Base-by-base conservation (phyloP, 352 stramenopile genomes). In the Phytophthora sojae region DNA sequence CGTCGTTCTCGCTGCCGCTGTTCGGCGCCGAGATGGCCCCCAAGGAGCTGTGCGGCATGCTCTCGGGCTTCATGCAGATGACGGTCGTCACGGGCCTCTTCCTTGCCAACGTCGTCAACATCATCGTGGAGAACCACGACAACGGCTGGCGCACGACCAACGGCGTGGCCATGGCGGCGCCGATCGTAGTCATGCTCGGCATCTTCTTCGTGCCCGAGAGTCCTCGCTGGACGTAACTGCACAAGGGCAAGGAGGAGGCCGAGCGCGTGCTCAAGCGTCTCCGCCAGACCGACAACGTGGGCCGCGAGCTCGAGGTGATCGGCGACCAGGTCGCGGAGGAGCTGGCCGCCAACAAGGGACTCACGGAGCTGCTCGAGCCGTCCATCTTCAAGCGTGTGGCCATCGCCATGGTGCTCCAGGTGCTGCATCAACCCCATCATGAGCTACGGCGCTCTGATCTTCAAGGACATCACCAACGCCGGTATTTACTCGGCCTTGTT, bases 341-440 rank as follows among this genome's bases (percentile, higher is more conserved):
- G 50, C 45, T 53, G 54, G 65, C 57, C 5, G 64, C 35, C 19
- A 11, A 47, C 35, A 61, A 61, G 58, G 52, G 71, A 14, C 15
- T 81, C n/a, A 23, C 19, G 4, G 76, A 86, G 42, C 61, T 88
- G 3, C 45, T 70, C 0, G 70, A 82, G 21, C 69, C 63, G 12
- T 62, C 63, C 23, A 61, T 76, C 25, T 19, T 25, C 26, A 76
- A 76, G 52, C 75, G 80, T 21, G 51, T 86, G 30, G 14, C 59
- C 8, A 75, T 86, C 29, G 64, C 59, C 49, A 79, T 77, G 61
- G 5, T 66, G 30, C 67, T 88, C 3, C 80, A 85, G 51, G 50
- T 83, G 50, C 60, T 85, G 61, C 78, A 80, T 84, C 50, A 79
- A 84, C 52, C 60, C 73, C 19, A 73, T 84, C 58, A 72, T n/a